Evolutionary conservation across 1,139 yeast species (phyloP).

Genomic region (Debaryomyces sp.): DNA sequence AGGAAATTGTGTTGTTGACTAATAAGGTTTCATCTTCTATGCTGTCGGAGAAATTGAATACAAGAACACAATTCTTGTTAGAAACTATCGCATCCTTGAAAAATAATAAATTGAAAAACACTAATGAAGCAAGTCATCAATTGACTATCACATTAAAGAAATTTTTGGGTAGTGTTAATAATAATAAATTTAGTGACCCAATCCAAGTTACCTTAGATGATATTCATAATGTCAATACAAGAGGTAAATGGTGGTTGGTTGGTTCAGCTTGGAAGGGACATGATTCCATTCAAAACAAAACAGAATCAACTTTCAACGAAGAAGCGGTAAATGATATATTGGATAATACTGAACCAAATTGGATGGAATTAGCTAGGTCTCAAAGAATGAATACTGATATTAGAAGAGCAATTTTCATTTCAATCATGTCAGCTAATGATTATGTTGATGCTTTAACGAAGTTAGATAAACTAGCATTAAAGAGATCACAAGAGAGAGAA

Average conservation of each 20-base stretch:
- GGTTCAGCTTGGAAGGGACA: conserved; percentile 95
- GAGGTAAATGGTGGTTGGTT: conserved; percentile 98
- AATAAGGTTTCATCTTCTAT: conserved; percentile 42
- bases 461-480: conserved; percentile 76
- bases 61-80: conserved; percentile 80
- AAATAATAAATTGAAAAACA: conserved; percentile 73
- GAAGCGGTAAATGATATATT: conserved; percentile 55
- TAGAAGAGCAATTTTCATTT: conserved; percentile 88
- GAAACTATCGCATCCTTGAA: conserved; percentile 86
- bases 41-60: conserved; percentile 36
- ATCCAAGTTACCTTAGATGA: conserved; percentile 84
- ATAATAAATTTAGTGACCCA: conserved; percentile 63
- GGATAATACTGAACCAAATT: conserved; percentile 77
- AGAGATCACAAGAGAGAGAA: conserved; percentile 83
- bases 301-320: conserved; percentile 32
- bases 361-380: conserved; percentile 82
- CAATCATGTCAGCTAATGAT: conserved; percentile 94
- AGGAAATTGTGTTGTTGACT: conserved; percentile 72
- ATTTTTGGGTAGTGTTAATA: conserved; percentile 54
- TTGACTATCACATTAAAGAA: conserved; percentile 67
- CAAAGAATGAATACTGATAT: conserved; percentile 96
- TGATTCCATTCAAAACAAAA: conserved; percentile 26
- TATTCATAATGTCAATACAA: conserved; percentile 69
- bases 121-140: conserved; percentile 49
- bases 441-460: conserved; percentile 85